phyloP scores from a whole-genome alignment of 768 basidiomycete genomes.

The Lyophyllum semitale region DNA sequence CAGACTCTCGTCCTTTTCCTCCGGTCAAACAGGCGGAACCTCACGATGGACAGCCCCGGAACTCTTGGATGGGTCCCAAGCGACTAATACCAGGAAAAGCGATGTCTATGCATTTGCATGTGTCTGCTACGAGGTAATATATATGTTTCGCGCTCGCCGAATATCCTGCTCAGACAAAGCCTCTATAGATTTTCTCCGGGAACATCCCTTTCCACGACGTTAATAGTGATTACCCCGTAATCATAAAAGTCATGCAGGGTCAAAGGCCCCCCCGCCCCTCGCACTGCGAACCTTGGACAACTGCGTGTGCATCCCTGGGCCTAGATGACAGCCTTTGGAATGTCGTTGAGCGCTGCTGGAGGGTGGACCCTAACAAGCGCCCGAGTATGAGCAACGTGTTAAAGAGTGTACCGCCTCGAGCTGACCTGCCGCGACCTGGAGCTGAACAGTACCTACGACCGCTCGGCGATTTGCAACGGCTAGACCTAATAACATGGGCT shows the following conservation, averaged over 20 bases:
- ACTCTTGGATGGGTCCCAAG: not conserved
- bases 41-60: constrained; percentile 21
- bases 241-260: constrained; percentile 17
- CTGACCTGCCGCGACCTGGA: not conserved
- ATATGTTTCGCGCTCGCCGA: not conserved
- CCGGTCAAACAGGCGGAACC: constrained; percentile 10
- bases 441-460: not conserved
- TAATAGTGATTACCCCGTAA: constrained; percentile 12
- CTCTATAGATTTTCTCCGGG: constrained; percentile 27
- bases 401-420: constrained; percentile 11
- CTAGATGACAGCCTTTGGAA: constrained; percentile 31
- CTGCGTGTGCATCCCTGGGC: constrained; percentile 15
- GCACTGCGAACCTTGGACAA: constrained; percentile 19
- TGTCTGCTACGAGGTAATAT: constrained; percentile 32
- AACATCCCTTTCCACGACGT: constrained; percentile 24
- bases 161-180: not conserved
- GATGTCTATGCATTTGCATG: constrained; percentile 36
- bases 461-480: not conserved
- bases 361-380: constrained; percentile 23
- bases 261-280: constrained; percentile 8
- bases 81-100: constrained; percentile 17
- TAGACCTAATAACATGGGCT: constrained; percentile 8
- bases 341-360: constrained; percentile 29
- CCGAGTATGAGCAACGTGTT: constrained; percentile 21
- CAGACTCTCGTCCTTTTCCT: constrained; percentile 11